phyloP scores from a whole-genome alignment of 2,329 filamentous ascomycete genomes.

The Claviceps purpurea region DNA sequence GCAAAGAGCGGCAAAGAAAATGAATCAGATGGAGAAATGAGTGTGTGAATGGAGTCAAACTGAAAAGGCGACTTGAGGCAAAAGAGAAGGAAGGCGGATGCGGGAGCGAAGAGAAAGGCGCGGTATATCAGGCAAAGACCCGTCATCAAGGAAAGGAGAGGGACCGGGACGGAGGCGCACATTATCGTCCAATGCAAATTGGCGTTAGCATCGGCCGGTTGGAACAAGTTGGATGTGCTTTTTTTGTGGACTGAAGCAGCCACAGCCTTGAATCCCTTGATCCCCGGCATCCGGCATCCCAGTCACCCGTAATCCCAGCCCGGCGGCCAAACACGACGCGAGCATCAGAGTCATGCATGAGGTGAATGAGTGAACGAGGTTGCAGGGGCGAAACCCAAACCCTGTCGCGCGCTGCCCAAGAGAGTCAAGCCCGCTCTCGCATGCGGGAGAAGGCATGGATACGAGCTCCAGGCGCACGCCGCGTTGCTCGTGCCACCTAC shows the following conservation, averaged over 20 bases:
- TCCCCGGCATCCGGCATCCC: not conserved
- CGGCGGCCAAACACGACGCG: not conserved
- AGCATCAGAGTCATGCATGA: not conserved
- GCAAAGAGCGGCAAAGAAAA: slow-evolving; percentile 5
- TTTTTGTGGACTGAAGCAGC: not conserved
- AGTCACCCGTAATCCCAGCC: not conserved
- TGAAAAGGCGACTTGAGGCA: slow-evolving; percentile 1
- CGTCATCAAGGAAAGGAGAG: slow-evolving; percentile 4
- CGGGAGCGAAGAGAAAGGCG: slow-evolving; percentile 1
- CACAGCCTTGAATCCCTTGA: not conserved
- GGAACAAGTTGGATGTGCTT: not conserved
- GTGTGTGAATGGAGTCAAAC: slow-evolving; percentile 10
- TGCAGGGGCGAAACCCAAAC: not conserved
- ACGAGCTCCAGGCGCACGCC: too few species aligned
- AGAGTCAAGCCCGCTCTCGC: too few species aligned
- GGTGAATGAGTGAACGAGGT: not conserved
- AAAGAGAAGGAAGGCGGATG: not conserved
- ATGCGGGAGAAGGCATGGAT: too few species aligned
- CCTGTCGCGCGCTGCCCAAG: not conserved
- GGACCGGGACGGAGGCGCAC: not conserved
- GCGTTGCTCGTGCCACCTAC: too few species aligned
- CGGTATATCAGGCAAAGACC: slow-evolving; percentile 8
- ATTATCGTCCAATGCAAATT: not conserved
- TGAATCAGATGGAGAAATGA: slow-evolving; percentile 16
- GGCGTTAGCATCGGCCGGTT: not conserved